Base-by-base conservation (phyloP, 176 grass and related monocot genomes). In the Rhynchospora pubera region DNA sequence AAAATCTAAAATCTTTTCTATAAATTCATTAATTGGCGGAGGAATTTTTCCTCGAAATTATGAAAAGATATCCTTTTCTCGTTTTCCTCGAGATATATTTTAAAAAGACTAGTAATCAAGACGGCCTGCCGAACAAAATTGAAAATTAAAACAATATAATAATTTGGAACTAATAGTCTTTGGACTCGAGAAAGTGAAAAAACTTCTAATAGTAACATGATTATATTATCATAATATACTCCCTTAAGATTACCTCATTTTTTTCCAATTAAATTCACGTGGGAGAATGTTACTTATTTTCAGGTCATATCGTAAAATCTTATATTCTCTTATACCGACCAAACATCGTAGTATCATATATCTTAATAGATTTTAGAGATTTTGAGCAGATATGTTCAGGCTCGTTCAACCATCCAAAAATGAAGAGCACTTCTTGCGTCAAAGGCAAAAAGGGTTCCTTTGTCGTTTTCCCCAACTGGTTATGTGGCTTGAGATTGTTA, bases 391-490 rank as follows among this genome's bases (percentile, higher is more conserved):
- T 77, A 22, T 22, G 50, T 32, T 78, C 3, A 39, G 13, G 5
- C 8, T 57, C n/a, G n/a, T 12, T 55, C 12, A 57, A 34, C 51
- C n/a, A 63, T 21, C 34, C 61, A 75, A 19, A 75, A 19, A 11
- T 34, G 53, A 71, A 76, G n/a, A n/a, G 3, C n/a, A 52, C 73
- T 53, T 66, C n/a, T 83, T 82, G 50, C 59, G 9, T 70, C 2
- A 57, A 74, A 32, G 14, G 8, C 2, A 34, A 74, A 73, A 87
- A 93, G 84, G 32, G 9, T 14, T 2, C 0, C 45, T 58, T 84
- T 86, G 65, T 81, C 73, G 11, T 85, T 56, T 83, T 89, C 24
- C 76, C 57, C 66, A 22, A 42, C 28, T 45, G 21, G 8, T 22
- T 60, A 59, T 84, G 45, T 67, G 68, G 50, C 39, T 21, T 13